Evolutionary conservation across 2,329 filamentous ascomycete genomes (phyloP).

Genomic region (Fusarium oligoseptatum): DNA sequence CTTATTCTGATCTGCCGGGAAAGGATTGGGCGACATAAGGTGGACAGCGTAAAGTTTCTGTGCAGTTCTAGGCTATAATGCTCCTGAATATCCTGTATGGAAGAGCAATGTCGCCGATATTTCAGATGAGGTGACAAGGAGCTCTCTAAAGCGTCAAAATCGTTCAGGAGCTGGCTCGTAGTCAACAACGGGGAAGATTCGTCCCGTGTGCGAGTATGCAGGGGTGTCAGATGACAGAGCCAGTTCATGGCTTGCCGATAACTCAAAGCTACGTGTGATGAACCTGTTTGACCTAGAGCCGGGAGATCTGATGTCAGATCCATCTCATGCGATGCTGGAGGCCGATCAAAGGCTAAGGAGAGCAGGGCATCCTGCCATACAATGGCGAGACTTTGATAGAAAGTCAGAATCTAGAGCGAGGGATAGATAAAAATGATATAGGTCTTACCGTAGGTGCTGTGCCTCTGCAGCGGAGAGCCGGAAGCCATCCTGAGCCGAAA

Average conservation of each 20-base stretch:
- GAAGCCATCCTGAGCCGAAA: neutral
- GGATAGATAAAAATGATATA: fast-evolving
- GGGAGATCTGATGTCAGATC: slow-evolving; percentile 18
- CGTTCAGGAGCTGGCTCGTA: neutral
- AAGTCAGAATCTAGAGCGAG: neutral
- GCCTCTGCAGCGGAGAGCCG: slow-evolving; percentile 11
- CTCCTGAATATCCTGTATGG: slow-evolving; percentile 31
- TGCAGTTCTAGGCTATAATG: slow-evolving; percentile 24
- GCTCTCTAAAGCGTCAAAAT: slow-evolving; percentile 6
- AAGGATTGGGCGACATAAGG: slow-evolving; percentile 28
- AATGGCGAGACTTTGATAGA: slow-evolving; percentile 20
- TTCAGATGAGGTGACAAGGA: slow-evolving; percentile 12
- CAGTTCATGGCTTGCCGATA: slow-evolving; percentile 38
- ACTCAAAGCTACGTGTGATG: neutral
- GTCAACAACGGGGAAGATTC: neutral
- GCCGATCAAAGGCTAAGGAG: slow-evolving; percentile 33
- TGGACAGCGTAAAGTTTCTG: slow-evolving; percentile 25
- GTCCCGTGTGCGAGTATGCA: neutral
- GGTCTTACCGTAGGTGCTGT: slow-evolving; percentile 17
- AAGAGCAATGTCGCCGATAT: slow-evolving; percentile 6
- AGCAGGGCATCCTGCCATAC: slow-evolving; percentile 39
- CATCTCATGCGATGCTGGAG: slow-evolving; percentile 30
- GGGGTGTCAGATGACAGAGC: slow-evolving; percentile 23
- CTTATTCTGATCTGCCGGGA: neutral
- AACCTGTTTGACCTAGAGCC: neutral